phyloP scores from a whole-genome alignment of 495 filamentous ascomycete genomes.

The Penicillium cosmopolitanum region DNA sequence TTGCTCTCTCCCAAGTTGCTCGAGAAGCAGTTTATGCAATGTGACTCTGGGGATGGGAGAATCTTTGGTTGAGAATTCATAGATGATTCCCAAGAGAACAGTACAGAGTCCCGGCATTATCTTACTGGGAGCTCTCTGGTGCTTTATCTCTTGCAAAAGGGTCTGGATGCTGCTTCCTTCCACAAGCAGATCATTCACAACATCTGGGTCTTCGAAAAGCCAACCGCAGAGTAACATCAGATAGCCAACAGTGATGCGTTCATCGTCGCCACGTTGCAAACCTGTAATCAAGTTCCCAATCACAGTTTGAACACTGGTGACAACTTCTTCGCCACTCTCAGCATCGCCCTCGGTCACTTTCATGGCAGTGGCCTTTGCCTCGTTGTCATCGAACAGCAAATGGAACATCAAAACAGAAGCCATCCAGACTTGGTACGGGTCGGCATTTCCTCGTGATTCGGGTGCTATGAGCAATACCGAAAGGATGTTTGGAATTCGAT shows the following conservation, averaged over 20 bases:
- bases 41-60: constrained; percentile 85
- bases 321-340: constrained; percentile 88
- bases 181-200: constrained; percentile 90
- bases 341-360: constrained; percentile 86
- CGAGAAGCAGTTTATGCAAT: constrained; percentile 77
- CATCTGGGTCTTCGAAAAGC: constrained; percentile 91
- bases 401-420: constrained; percentile 89
- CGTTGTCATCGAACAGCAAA: constrained; percentile 78
- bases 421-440: constrained; percentile 92
- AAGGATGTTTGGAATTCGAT: constrained; percentile 89
- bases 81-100: constrained; percentile 82
- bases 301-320: constrained; percentile 90
- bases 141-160: constrained; percentile 74
- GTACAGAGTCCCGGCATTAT: constrained; percentile 83
- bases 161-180: constrained; percentile 92
- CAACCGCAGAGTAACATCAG: constrained; percentile 91
- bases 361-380: constrained; percentile 81
- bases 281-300: constrained; percentile 78
- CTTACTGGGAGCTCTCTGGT: constrained; percentile 58
- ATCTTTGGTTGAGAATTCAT: constrained; percentile 97
- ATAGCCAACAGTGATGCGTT: constrained; percentile 82
- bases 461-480: constrained; percentile 73
- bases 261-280: constrained; percentile 75
- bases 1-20: constrained; percentile 80
- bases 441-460: constrained; percentile 59